These are phyloP conservation scores for Sedum album DNA, from an alignment of 164 flowering plant genomes.

Conservation along the genomic window DNA sequence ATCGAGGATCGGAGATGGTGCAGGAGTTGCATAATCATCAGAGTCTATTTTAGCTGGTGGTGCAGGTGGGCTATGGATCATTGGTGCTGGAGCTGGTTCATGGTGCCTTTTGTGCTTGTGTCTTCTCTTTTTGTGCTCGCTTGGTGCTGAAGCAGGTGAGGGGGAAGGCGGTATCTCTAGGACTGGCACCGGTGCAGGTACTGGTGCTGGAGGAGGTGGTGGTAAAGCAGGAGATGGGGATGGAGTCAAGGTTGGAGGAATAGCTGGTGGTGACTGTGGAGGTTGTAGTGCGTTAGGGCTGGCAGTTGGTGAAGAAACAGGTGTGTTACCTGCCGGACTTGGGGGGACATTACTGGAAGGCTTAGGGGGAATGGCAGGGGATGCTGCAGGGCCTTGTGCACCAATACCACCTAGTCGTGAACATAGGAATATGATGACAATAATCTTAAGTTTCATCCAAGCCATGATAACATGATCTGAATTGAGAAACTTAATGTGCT, in stretches of 20 bases:
- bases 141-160: constrained; percentile 38
- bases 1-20: constrained; percentile 40
- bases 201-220: constrained; percentile 18
- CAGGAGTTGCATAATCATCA: constrained; percentile 35
- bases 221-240: constrained; percentile 24
- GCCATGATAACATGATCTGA: not conserved
- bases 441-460: not conserved
- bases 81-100: constrained; percentile 51
- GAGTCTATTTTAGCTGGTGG: constrained; percentile 34
- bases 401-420: not conserved
- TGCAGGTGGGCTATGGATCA: constrained; percentile 50
- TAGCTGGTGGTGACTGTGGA: no score
- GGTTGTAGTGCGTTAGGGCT: not conserved
- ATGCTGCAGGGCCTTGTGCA: not conserved
- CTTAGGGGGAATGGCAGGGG: not conserved
- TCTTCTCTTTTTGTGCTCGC: constrained; percentile 25
- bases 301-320: not conserved
- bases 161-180: constrained; percentile 24
- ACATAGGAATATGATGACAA: not conserved
- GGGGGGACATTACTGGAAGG: not conserved
- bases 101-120: constrained; percentile 38
- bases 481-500: not conserved
- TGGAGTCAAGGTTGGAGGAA: not conserved
- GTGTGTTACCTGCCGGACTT: not conserved
- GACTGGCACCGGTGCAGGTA: constrained; percentile 21